Base-by-base conservation (phyloP, 805 yeast species). In the Candida khao-thaluensis region DNA sequence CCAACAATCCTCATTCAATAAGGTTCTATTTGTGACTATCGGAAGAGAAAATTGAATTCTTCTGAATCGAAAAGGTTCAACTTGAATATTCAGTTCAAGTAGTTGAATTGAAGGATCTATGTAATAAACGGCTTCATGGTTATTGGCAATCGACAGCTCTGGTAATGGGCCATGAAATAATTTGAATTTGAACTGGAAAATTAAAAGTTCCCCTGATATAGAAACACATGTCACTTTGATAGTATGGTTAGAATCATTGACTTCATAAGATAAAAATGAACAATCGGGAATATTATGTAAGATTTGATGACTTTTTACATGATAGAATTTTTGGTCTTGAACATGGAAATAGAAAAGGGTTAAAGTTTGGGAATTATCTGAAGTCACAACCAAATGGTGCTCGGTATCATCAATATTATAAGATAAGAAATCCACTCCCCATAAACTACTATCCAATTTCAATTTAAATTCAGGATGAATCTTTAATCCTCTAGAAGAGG, bases 241-340 rank as follows among this genome's bases (percentile, higher is more conserved):
- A 3, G 60, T 59, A 33, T 64, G 63, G 1, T 18, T 24, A 2
- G 41, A 44, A 9, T 50, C 53, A 9, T 9, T 28, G 17, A 27
- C 43, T 45, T 12, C 70, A 20, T 34, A 20, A 12, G 27, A 32
- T n/a, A 45, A 44, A 34, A 79, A 65, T 17, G 71, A 54, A 1
- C 77, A 72, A 39, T 69, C 76, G 0, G 88, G 71, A 8, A 82
- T 67, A 49, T 82, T 82, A 48, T 78, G 81, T 6, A 66, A 50
- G 12, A 82, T 43, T 30, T 64, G 66, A 27, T 68, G 72, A 1
- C 77, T 57, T 23, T 55, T 60, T 3, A 66, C 55, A 29, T 54
- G 60, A 38, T 56, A 57, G 36, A 64, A 65, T 17, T 49, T 36
- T 3, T 47, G 42, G 35, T 57, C 63, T 30, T 4, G 43, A 17